phyloP scores from a whole-genome alignment of 345 rosid species.

The Bretschneidera sinensis region DNA sequence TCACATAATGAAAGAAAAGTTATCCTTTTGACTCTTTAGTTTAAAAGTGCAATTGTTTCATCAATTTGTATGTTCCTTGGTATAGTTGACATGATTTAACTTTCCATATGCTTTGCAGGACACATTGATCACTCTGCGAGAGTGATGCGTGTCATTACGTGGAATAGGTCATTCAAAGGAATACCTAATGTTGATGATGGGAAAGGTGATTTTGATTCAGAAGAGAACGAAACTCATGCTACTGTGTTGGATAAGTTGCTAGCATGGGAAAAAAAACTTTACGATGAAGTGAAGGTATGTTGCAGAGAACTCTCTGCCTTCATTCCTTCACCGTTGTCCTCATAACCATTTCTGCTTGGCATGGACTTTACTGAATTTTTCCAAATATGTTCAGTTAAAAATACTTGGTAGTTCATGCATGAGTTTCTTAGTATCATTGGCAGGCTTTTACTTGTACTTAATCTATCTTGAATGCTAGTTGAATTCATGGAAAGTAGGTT shows the following conservation, averaged over 20 bases:
- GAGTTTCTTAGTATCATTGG: not conserved
- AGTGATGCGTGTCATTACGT: constrained; percentile 95
- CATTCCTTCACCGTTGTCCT: not conserved
- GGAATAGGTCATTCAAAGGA: constrained; percentile 90
- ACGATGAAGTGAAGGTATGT: constrained; percentile 93
- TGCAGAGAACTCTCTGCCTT: not conserved
- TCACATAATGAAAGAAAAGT: too few species aligned
- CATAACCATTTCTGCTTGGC: not conserved
- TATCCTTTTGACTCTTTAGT: too few species aligned
- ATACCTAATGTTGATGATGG: constrained; percentile 38
- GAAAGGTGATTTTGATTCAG: constrained; percentile 77
- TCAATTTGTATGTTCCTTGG: too few species aligned
- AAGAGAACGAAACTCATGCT: constrained; percentile 90
- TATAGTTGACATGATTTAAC: not conserved
- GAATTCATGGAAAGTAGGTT: not conserved
- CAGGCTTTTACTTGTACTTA: too few species aligned
- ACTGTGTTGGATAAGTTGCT: constrained; percentile 92
- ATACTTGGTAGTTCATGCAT: too few species aligned
- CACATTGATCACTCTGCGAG: constrained; percentile 89
- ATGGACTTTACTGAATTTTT: not conserved
- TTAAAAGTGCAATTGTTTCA: too few species aligned
- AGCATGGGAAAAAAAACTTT: constrained; percentile 98
- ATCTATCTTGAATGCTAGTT: too few species aligned
- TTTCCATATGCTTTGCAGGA: constrained; percentile 39
- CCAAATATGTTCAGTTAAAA: not conserved